Evolutionary conservation across 768 basidiomycete species (phyloP).

Genomic region (Suillus hirtellus): DNA sequence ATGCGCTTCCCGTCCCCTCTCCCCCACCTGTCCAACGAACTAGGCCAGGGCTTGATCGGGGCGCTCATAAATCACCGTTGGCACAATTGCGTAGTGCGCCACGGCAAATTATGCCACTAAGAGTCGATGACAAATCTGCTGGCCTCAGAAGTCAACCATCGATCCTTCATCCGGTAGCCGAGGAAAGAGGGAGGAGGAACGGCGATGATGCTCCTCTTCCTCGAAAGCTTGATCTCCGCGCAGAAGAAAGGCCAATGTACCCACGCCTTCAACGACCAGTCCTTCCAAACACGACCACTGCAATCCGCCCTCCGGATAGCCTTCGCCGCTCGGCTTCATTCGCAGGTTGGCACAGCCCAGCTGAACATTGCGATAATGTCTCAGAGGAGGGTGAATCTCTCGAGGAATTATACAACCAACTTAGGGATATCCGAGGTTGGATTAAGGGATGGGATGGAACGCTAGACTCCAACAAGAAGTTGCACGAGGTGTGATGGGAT

Average conservation of each 20-base stretch:
- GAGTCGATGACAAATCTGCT: not conserved
- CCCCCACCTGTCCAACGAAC: not conserved
- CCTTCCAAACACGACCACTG: not conserved
- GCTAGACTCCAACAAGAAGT: not conserved
- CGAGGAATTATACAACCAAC: not conserved
- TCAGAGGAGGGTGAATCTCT: not conserved
- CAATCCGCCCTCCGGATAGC: not conserved
- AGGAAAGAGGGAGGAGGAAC: not conserved
- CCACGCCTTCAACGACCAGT: not conserved
- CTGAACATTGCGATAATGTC: not conserved
- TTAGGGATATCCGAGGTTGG: not conserved
- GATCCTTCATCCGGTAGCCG: not conserved
- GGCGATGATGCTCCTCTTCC: not conserved
- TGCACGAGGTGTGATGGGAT: not conserved
- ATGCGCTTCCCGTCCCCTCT: not conserved
- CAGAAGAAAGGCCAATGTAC: not conserved
- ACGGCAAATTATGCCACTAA: not conserved
- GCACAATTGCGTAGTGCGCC: not conserved
- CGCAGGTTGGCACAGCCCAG: not conserved
- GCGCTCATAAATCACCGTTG: not conserved
- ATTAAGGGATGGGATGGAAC: not conserved
- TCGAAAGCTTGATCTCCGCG: not conserved
- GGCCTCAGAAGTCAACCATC: not conserved
- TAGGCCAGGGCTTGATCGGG: not conserved
- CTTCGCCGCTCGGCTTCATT: conserved; percentile 1